Conservation (phyloP, 2,329 filamentous ascomycete genomes). For the Keithomyces neogunnii region DNA sequence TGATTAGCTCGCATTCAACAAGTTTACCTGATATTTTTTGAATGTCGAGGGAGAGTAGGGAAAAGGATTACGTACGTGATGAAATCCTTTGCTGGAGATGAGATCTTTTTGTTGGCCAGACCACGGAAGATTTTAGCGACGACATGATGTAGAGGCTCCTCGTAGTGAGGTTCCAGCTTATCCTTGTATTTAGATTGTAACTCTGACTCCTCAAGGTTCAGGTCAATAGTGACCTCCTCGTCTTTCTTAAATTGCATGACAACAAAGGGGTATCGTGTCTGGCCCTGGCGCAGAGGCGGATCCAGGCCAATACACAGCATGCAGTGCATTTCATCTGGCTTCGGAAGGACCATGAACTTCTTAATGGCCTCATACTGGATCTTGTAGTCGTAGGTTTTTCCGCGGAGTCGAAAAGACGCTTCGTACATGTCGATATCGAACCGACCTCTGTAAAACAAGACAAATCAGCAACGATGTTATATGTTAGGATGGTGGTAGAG, state of each 20-base stretch:
- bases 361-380: slow-evolving; percentile 97
- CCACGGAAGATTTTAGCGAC: slow-evolving; percentile 94
- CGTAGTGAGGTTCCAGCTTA: slow-evolving; percentile 82
- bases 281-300: slow-evolving; percentile 89
- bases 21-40: not conserved
- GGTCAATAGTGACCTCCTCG: slow-evolving; percentile 90
- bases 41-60: not conserved
- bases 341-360: slow-evolving; percentile 97
- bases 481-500: not conserved
- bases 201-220: slow-evolving; percentile 90
- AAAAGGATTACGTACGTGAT: slow-evolving; percentile 46
- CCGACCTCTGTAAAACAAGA: slow-evolving; percentile 60
- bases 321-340: slow-evolving; percentile 95
- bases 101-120: slow-evolving; percentile 89
- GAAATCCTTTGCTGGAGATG: slow-evolving; percentile 90
- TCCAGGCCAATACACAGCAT: slow-evolving; percentile 93
- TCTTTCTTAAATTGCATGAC: slow-evolving; percentile 98
- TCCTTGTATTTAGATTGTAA: slow-evolving; percentile 80
- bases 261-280: slow-evolving; percentile 95
- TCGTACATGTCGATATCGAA: slow-evolving; percentile 99
- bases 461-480: not conserved
- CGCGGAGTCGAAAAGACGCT: slow-evolving; percentile 88
- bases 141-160: slow-evolving; percentile 86
- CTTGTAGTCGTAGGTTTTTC: slow-evolving; percentile 99
- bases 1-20: not conserved